A percentile compares a stretch with the other conserved stretches of the same genome.
Conservation (phyloP, 1,284 basidiomycete species). For the Waitea zeae region DNA sequence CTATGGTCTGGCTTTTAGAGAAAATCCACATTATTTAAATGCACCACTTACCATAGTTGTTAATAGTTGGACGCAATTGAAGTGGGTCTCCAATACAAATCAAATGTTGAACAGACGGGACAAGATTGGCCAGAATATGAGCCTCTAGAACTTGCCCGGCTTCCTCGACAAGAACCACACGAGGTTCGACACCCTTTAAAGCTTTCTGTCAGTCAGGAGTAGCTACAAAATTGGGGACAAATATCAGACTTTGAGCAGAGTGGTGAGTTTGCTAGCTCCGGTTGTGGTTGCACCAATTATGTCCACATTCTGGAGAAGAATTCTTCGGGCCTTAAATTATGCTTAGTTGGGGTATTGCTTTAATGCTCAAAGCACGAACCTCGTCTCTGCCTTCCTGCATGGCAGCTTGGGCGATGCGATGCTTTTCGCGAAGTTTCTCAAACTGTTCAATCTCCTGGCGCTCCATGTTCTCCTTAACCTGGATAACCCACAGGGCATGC, state of each 20-base stretch:
- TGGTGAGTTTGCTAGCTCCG: too few relatives aligned
- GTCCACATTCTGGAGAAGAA: slow-evolving; percentile 31
- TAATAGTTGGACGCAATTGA: slow-evolving; percentile 50
- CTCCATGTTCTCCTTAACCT: slow-evolving; percentile 13
- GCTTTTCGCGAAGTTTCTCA: slow-evolving; percentile 15
- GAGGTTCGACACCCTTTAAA: slow-evolving; percentile 13
- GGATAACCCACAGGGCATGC: slow-evolving; percentile 17
- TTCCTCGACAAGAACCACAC: slow-evolving; percentile 23
- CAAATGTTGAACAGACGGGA: slow-evolving; percentile 37
- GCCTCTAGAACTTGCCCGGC: slow-evolving; percentile 68
- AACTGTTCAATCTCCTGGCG: slow-evolving; percentile 19
- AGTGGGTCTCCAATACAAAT: slow-evolving; percentile 57
- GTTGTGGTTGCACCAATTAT: slow-evolving; percentile 62
- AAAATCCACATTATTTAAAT: neutral
- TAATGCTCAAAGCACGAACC: slow-evolving; percentile 10
- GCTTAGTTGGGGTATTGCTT: too few relatives aligned
- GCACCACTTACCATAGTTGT: slow-evolving; percentile 34
- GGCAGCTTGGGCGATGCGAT: too few relatives aligned
- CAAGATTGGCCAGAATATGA: slow-evolving; percentile 43
- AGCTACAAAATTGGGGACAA: too few relatives aligned
- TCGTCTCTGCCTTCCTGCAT: slow-evolving; percentile 18
- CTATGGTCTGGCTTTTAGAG: slow-evolving; percentile 9
- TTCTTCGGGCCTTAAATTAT: slow-evolving; percentile 19
- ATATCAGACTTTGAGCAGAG: too few relatives aligned
- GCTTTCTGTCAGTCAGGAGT: too few relatives aligned